phyloP scores from a whole-genome alignment of 345 rosid genomes.

The Geranium brycei region DNA sequence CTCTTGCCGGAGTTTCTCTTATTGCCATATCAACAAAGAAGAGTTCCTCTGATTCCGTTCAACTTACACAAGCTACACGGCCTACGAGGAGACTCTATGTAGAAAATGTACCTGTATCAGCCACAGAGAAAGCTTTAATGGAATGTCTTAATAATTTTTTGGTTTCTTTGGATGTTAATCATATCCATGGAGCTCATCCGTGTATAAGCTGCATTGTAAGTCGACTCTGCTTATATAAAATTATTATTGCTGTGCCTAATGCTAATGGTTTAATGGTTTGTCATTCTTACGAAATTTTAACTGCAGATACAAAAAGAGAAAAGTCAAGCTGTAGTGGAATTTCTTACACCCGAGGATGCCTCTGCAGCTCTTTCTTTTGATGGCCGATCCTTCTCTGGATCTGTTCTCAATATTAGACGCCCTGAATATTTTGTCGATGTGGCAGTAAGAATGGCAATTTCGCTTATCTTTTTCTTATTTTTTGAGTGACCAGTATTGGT shows the following conservation, averaged over 20 bases:
- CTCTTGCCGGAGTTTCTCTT: conserved; percentile 24
- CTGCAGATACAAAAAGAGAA: conserved; percentile 73
- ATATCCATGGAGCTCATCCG: conserved; percentile 55
- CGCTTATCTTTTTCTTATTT: conserved; percentile 8
- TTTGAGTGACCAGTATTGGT: background rate
- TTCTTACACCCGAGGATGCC: conserved; percentile 93
- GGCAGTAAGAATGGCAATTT: conserved; percentile 51
- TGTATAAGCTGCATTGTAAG: conserved; percentile 91
- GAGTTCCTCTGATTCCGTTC: conserved; percentile 51
- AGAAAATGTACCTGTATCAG: conserved; percentile 67
- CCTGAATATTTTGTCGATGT: conserved; percentile 74
- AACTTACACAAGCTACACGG: conserved; percentile 75
- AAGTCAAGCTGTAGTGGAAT: conserved; percentile 77
- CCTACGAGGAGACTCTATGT: conserved; percentile 80
- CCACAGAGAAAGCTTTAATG: conserved; percentile 67
- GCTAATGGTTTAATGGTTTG: conserved; percentile 6
- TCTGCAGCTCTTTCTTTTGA: conserved; percentile 77
- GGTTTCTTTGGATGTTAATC: conserved; percentile 55
- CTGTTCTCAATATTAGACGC: conserved; percentile 61
- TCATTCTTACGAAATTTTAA: conserved; percentile 10
- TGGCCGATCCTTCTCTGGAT: conserved; percentile 52
- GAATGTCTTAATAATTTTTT: conserved; percentile 50
- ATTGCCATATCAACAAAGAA: conserved; percentile 23
- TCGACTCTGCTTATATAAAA: conserved; percentile 13
- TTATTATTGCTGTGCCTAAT: conserved; percentile 12